A percentile compares a stretch with the other conserved stretches of the same genome.
Conservation (phyloP, 2,329 filamentous ascomycete species). For the Fusarium siculi region DNA sequence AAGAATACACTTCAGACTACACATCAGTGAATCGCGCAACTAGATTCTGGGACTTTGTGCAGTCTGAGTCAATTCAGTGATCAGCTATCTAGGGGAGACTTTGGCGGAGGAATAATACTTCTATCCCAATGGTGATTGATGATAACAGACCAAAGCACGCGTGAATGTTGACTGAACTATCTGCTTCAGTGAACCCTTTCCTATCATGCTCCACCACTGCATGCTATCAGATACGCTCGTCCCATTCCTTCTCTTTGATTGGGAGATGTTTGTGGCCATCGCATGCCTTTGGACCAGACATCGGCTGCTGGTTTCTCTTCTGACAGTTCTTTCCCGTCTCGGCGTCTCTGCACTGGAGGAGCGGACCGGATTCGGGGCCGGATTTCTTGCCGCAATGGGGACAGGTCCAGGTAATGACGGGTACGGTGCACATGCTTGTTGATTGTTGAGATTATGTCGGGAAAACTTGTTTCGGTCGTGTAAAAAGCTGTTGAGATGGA, state of each 20-base stretch:
- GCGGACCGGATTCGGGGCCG: rapidly evolving
- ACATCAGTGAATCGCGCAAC: neutral
- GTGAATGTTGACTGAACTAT: neutral
- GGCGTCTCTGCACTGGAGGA: neutral
- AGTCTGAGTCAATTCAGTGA: rapidly evolving
- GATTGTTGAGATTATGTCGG: rapidly evolving
- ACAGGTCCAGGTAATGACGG: neutral
- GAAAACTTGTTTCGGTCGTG: neutral
- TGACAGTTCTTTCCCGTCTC: neutral
- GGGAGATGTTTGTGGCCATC: neutral
- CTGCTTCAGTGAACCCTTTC: neutral
- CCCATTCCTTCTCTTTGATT: neutral
- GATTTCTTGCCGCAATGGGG: neutral
- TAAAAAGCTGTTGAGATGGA: rapidly evolving
- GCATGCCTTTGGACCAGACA: neutral
- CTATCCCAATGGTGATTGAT: neutral
- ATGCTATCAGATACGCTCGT: neutral
- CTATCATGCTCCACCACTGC: neutral
- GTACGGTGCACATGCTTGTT: neutral
- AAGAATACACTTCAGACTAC: neutral
- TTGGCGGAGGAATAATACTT: neutral
- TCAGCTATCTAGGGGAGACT: neutral
- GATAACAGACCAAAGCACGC: neutral
- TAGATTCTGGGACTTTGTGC: too few relatives aligned
- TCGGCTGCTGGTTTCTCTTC: neutral